Conservation (phyloP, 2,329 filamentous ascomycete species). For the Fusarium dlaminii region DNA sequence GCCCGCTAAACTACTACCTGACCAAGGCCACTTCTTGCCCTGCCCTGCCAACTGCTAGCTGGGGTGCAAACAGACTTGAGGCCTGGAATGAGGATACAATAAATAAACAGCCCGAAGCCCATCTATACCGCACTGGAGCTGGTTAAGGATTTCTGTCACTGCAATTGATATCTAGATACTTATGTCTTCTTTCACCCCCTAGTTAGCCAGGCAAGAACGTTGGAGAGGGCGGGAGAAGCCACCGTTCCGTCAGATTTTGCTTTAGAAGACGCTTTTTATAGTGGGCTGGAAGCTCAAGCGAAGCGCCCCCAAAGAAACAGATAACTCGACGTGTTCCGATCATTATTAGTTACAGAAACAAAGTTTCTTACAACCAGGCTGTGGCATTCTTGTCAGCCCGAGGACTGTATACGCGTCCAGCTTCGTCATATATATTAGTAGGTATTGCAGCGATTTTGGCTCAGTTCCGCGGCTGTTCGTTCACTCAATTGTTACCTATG, state of each 20-base stretch:
- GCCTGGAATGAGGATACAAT: not conserved
- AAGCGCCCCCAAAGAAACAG: not conserved
- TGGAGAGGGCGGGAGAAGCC: slow-evolving; percentile 3
- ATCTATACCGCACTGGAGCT: not conserved
- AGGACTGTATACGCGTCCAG: slow-evolving; percentile 29
- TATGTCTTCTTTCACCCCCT: not conserved
- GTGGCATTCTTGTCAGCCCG: slow-evolving; percentile 21
- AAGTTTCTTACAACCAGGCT: slow-evolving; percentile 12
- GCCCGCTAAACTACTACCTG: not conserved
- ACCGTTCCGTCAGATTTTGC: slow-evolving; percentile 1
- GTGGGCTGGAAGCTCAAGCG: slow-evolving; percentile 4
- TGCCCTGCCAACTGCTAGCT: slow-evolving; percentile 8
- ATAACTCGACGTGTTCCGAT: not conserved
- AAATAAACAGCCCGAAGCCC: not conserved
- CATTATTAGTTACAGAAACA: not conserved
- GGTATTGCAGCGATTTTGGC: not conserved
- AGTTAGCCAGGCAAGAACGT: slow-evolving; percentile 5
- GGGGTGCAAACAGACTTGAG: not conserved
- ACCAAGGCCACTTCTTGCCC: not conserved
- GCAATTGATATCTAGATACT: not conserved
- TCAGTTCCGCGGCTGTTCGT: not conserved
- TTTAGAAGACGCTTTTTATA: slow-evolving; percentile 1
- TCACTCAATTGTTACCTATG: not conserved
- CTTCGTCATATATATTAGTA: slow-evolving; percentile 5
- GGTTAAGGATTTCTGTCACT: not conserved